These are phyloP conservation scores for Chlorella sp. DNA, from an alignment of 139 green algal species.

Conservation along the genomic window DNA sequence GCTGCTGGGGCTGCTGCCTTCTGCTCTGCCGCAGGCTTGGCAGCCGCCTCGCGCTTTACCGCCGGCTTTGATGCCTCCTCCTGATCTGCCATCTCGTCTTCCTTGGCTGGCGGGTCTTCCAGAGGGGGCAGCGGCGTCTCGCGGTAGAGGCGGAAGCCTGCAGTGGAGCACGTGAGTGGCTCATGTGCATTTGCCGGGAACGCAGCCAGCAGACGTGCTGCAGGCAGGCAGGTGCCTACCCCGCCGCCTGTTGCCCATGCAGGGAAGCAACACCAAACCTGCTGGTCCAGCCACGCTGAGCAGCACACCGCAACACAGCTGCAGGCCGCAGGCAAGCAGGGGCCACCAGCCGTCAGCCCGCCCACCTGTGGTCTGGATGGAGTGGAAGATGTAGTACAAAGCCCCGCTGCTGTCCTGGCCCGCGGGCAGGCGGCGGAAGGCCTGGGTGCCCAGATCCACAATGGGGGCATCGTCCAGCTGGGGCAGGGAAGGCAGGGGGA, in stretches of 20 bases:
- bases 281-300: too few relatives aligned
- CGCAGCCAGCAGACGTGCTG: too few relatives aligned
- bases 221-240: too few relatives aligned
- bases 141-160: conserved; percentile 35
- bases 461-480: conserved; percentile 19
- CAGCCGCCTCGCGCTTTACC: not conserved
- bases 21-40: not conserved
- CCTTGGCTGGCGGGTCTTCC: not conserved
- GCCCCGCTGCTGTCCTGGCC: not conserved
- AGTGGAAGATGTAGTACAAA: conserved; percentile 42
- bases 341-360: not conserved
- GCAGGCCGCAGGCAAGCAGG: not conserved
- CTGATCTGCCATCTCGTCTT: not conserved
- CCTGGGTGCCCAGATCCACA: not conserved
- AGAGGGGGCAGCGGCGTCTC: not conserved
- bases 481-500: not conserved
- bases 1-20: not conserved
- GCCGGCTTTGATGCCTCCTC: not conserved
- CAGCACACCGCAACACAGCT: too few relatives aligned
- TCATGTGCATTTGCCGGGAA: too few relatives aligned
- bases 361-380: conserved; percentile 6
- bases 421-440: conserved; percentile 34
- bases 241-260: too few relatives aligned
- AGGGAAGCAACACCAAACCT: too few relatives aligned
- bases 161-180: too few relatives aligned